phyloP scores from a whole-genome alignment of 140 eudicot species.

The Flaveria floridana region DNA sequence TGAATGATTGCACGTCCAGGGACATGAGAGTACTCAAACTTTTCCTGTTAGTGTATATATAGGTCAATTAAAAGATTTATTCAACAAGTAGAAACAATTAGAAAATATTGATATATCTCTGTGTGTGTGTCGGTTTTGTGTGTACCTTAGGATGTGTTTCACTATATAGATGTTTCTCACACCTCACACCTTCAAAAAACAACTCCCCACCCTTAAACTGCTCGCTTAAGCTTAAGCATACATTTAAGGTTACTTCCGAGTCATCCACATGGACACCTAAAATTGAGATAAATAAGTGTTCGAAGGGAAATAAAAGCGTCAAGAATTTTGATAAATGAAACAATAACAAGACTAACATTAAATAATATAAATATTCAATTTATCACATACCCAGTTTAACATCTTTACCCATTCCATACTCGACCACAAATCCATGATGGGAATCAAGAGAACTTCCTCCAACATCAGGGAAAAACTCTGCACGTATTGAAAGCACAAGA shows the following conservation, averaged over 20 bases:
- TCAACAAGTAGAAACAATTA: not conserved
- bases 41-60: not conserved
- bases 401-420: conserved; percentile 82
- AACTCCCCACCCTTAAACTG: conserved; percentile 84
- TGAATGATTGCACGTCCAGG: not conserved
- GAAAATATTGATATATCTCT: not conserved
- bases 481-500: conserved; percentile 15
- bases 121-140: too few relatives aligned
- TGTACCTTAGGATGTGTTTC: conserved; percentile 68
- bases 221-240: conserved; percentile 61
- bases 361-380: not conserved
- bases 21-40: not conserved
- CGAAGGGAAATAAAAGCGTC: too few relatives aligned
- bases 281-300: not conserved
- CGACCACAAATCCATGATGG: conserved; percentile 91
- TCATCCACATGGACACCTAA: conserved; percentile 93
- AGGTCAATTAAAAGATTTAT: not conserved
- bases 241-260: conserved; percentile 84
- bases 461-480: conserved; percentile 84
- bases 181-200: conserved; percentile 80
- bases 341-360: not conserved
- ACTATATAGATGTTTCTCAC: conserved; percentile 77
- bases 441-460: conserved; percentile 86
- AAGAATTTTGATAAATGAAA: not conserved
- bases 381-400: conserved; percentile 58